Evolutionary conservation across 2,329 filamentous ascomycete species (phyloP), one percentile per base, ranked within the genome.

Genomic region (Fusarium azukiicola): DNA sequence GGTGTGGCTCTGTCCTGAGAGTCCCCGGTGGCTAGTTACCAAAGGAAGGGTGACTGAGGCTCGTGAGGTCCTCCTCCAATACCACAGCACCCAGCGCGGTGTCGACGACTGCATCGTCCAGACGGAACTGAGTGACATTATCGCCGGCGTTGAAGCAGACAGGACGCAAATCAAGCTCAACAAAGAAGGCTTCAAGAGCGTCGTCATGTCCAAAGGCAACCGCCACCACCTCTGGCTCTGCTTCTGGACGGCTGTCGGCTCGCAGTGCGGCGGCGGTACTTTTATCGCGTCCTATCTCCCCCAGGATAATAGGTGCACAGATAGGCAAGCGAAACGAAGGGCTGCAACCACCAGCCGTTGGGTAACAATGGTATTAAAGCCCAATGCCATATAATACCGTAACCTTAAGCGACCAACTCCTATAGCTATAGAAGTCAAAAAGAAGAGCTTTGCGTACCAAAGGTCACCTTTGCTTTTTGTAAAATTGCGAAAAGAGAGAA

Each of bases 71-170:
- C 75, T 89, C 1, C 85, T 84, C 54, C 87, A 86, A 50, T 90
- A 88, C 76, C 89, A 90, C 64, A 87, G 86, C 11, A 86, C 19
- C 47, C 19, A 44, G 58, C 16, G 88, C 76, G 89, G 88, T 16
- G 86, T 89, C 71, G 77, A 71, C 27, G 42, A 81, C 71, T 63
- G 80, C 11, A 14, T 75, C 5, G 81, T 77, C 49, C 69, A 63
- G 44, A 79, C 67, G 72, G 83, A 79, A 77, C 78, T 84, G 73
- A 69, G 77, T 27, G 82, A 86, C 72, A 86, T 86, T 80, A 63
- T 84, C 74, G 23, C 72, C 78, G 64, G 75, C 71, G 36, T 84
- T 66, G 74, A 75, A 17, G 49, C 70, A 6, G 73, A 75, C 40
- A 69, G 70, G 21, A 75, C 70, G 8, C 42, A n/a, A 17, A 23